Percentiles rank a stretch among this genome's conserved stretches.
These are phyloP conservation scores for Aspergillus ochraceoroseus DNA, from an alignment of 2,329 filamentous ascomycete genomes.

Conservation along the genomic window DNA sequence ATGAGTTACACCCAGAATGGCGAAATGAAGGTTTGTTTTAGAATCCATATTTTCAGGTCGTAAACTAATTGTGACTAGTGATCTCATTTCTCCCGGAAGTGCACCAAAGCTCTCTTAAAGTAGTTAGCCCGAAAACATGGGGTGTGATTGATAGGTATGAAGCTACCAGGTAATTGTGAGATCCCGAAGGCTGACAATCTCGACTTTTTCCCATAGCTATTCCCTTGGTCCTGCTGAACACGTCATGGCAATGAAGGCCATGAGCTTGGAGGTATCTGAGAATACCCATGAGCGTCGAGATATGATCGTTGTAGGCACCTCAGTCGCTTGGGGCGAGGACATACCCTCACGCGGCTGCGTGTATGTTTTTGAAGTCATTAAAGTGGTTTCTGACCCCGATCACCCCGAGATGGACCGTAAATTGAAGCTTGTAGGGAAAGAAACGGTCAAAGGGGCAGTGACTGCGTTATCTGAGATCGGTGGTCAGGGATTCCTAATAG, in stretches of 20 bases:
- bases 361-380: constrained; percentile 86
- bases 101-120: constrained; percentile 67
- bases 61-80: constrained; percentile 34
- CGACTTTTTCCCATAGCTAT: constrained; percentile 40
- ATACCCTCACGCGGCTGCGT: constrained; percentile 77
- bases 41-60: neutral
- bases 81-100: constrained; percentile 60
- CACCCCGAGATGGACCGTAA: constrained; percentile 79
- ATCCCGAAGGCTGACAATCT: constrained; percentile 11
- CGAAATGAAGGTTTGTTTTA: constrained; percentile 58
- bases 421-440: constrained; percentile 78
- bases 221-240: constrained; percentile 69
- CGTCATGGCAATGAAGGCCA: constrained; percentile 73
- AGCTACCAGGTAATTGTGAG: constrained; percentile 5
- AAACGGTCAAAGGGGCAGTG: constrained; percentile 88
- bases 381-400: constrained; percentile 83
- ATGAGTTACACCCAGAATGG: constrained; percentile 77
- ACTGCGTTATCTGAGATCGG: constrained; percentile 81
- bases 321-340: constrained; percentile 83
- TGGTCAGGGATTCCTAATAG: constrained; percentile 80
- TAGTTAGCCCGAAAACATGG: constrained; percentile 74
- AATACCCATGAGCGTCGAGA: constrained; percentile 79
- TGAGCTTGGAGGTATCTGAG: constrained; percentile 86
- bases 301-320: constrained; percentile 78
- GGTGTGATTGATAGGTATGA: constrained; percentile 65